phyloP scores from a whole-genome alignment of 2,329 filamentous ascomycete species.

The Monosporascus sp. region DNA sequence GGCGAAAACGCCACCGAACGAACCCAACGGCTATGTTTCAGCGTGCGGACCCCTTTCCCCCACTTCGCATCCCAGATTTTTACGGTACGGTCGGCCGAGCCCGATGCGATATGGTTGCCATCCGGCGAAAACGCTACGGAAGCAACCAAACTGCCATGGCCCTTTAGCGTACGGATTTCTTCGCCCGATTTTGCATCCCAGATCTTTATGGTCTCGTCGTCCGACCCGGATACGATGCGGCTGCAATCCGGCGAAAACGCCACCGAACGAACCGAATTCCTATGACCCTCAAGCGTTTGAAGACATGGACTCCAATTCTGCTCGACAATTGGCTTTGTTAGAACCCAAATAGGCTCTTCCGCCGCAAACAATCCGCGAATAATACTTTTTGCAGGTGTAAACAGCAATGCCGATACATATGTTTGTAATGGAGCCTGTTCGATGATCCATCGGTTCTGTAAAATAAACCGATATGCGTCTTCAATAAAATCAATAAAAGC shows the following conservation, averaged over 20 bases:
- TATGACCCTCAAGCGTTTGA: background rate
- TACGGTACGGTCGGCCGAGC: too few species aligned
- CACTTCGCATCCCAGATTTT: background rate
- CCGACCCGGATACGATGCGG: background rate
- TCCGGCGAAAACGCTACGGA: slow-evolving; percentile 1
- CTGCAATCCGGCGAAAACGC: background rate
- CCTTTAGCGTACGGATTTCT: background rate
- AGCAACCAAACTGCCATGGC: background rate
- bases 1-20: background rate
- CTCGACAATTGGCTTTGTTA: too few species aligned
- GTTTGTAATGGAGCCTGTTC: too few species aligned
- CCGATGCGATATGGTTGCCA: background rate
- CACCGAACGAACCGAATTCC: background rate
- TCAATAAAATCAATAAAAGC: too few species aligned
- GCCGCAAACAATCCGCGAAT: too few species aligned
- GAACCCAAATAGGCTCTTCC: too few species aligned
- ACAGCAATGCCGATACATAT: too few species aligned
- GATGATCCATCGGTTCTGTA: too few species aligned
- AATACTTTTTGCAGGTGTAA: too few species aligned
- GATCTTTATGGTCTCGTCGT: background rate
- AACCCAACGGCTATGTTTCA: background rate
- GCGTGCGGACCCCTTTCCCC: too few species aligned
- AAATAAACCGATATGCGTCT: too few species aligned
- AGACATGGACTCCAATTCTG: too few species aligned
- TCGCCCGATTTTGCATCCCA: background rate